These are phyloP conservation scores for Monosporascus sp. DNA, from an alignment of 2,329 filamentous ascomycete species.

Conservation along the genomic window DNA sequence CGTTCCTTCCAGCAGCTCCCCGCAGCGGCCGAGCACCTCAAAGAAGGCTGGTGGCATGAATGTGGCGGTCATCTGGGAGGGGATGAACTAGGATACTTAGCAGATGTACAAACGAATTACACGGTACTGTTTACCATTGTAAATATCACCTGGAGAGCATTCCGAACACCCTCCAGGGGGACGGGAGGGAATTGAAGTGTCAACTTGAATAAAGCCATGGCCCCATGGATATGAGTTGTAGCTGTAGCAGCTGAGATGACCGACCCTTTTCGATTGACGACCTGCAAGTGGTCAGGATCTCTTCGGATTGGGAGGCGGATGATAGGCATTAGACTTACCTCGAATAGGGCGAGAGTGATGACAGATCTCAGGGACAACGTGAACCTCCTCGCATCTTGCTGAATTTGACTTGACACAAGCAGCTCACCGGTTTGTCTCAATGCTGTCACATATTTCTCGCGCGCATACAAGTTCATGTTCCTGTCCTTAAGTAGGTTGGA, in stretches of 20 bases:
- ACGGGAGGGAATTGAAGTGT: constrained; percentile 34
- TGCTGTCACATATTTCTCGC: constrained; percentile 48
- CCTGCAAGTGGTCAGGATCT: constrained; percentile 17
- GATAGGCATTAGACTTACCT: constrained; percentile 36
- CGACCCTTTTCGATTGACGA: constrained; percentile 39
- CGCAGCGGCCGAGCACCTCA: constrained; percentile 37
- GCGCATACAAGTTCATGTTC: constrained; percentile 41
- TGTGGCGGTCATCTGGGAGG: constrained; percentile 34
- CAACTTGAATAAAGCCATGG: constrained; percentile 50
- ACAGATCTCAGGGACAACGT: constrained; percentile 47
- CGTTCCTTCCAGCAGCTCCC: constrained; percentile 24
- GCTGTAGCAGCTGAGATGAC: constrained; percentile 44
- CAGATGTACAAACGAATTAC: neutral
- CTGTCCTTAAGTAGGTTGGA: constrained; percentile 46
- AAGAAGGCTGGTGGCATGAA: constrained; percentile 36
- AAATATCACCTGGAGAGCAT: constrained; percentile 51
- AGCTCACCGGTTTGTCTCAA: constrained; percentile 42
- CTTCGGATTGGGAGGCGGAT: neutral
- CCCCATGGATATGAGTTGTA: constrained; percentile 54
- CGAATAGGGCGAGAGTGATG: constrained; percentile 55
- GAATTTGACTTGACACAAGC: constrained; percentile 25
- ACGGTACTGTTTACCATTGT: constrained; percentile 40
- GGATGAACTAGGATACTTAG: constrained; percentile 35
- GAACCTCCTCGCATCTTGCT: constrained; percentile 25
- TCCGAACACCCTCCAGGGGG: constrained; percentile 41